A percentile compares a stretch with the other conserved stretches of the same genome.
These are phyloP conservation scores for Candida orba DNA, from an alignment of 805 yeast species.

Conservation along the genomic window DNA sequence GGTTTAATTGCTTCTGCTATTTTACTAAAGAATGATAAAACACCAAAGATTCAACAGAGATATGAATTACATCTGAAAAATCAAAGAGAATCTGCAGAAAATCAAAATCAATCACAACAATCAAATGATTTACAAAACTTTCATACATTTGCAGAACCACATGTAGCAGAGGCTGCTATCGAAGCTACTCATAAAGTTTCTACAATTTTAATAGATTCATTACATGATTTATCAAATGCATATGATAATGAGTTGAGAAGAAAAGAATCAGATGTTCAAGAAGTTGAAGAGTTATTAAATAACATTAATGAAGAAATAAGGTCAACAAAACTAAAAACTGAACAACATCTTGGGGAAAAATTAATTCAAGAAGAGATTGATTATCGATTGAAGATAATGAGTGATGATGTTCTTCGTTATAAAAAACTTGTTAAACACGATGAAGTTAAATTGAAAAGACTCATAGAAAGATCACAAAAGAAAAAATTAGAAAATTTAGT, in stretches of 20 bases:
- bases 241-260: slow-evolving; percentile 50
- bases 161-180: slow-evolving; percentile 46
- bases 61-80: slow-evolving; percentile 18
- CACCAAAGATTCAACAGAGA: slow-evolving; percentile 19
- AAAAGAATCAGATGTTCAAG: slow-evolving; percentile 46
- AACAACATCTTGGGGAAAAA: slow-evolving; percentile 18
- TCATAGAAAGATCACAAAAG: slow-evolving; percentile 26
- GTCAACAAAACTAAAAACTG: slow-evolving; percentile 20
- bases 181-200: slow-evolving; percentile 45
- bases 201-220: slow-evolving; percentile 41
- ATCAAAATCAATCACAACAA: slow-evolving; percentile 1
- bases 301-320: slow-evolving; percentile 37
- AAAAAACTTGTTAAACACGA: slow-evolving; percentile 15
- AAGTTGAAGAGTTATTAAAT: slow-evolving; percentile 37
- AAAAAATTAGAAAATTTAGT: slow-evolving; percentile 10
- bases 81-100: slow-evolving; percentile 9
- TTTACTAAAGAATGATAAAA: slow-evolving; percentile 20
- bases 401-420: slow-evolving; percentile 16
- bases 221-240: slow-evolving; percentile 38
- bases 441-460: slow-evolving; percentile 21
- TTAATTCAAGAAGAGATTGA: slow-evolving; percentile 8
- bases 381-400: slow-evolving; percentile 4
- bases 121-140: slow-evolving; percentile 3
- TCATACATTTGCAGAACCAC: slow-evolving; percentile 27
- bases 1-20: slow-evolving; percentile 23